phyloP scores from a whole-genome alignment of 2,329 filamentous ascomycete species.

The Colletotrichum phormii region DNA sequence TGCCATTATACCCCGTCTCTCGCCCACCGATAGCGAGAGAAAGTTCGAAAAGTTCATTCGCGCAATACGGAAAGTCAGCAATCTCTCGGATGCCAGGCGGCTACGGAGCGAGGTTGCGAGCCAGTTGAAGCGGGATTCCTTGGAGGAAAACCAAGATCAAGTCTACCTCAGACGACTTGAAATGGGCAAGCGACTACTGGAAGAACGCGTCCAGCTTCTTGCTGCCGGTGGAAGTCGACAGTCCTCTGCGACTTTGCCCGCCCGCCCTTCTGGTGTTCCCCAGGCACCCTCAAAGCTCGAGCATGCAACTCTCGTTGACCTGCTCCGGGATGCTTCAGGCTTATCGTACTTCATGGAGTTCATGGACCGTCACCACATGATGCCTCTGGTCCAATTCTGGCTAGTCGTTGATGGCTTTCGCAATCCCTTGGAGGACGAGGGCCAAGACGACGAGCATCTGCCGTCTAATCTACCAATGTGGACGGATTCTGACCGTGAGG shows the following conservation, averaged over 20 bases:
- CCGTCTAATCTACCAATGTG: slow-evolving; percentile 75
- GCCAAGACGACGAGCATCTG: slow-evolving; percentile 75
- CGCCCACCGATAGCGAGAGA: slow-evolving; percentile 85
- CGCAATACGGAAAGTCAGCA: slow-evolving; percentile 87
- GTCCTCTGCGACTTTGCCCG: slow-evolving; percentile 40
- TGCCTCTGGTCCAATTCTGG: slow-evolving; percentile 97
- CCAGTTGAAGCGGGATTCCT: slow-evolving; percentile 87
- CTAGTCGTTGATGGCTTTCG: slow-evolving; percentile 97
- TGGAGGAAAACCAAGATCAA: slow-evolving; percentile 82
- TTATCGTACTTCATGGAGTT: slow-evolving; percentile 99
- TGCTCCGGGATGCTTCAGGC: slow-evolving; percentile 90
- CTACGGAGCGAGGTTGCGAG: slow-evolving; percentile 94
- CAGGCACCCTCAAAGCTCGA: slow-evolving; percentile 69
- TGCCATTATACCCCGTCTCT: slow-evolving; percentile 82
- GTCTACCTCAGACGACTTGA: slow-evolving; percentile 91
- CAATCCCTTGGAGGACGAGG: slow-evolving; percentile 88
- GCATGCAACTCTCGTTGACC: slow-evolving; percentile 81
- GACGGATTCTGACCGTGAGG: slow-evolving; percentile 85
- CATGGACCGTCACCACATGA: slow-evolving; percentile 91
- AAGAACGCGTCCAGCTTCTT: slow-evolving; percentile 88
- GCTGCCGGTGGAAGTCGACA: slow-evolving; percentile 72
- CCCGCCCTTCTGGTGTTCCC: slow-evolving; percentile 23
- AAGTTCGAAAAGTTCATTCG: slow-evolving; percentile 96
- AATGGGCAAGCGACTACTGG: slow-evolving; percentile 89
- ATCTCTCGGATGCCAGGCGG: slow-evolving; percentile 90